Conservation (phyloP, 768 basidiomycete genomes). For the Tylopilus felleus region DNA sequence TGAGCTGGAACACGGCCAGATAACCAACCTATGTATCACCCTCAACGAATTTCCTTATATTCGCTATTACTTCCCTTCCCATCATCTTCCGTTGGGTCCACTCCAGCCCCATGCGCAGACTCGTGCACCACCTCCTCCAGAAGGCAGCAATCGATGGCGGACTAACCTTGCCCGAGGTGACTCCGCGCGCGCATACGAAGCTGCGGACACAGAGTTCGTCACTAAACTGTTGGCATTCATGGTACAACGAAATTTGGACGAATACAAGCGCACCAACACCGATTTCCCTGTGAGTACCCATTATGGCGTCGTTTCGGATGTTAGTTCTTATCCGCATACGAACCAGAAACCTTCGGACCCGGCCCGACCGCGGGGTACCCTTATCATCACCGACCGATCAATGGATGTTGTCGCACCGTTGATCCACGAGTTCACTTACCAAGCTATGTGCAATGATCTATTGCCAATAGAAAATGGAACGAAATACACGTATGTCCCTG, state of each 20-base stretch:
- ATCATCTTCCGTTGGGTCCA: constrained; percentile 81
- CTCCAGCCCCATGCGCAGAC: constrained; percentile 66
- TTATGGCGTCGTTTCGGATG: neutral
- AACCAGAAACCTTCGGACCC: constrained; percentile 52
- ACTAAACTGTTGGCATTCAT: constrained; percentile 81
- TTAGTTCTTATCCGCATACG: neutral
- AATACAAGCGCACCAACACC: constrained; percentile 78
- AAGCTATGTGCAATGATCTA: constrained; percentile 97
- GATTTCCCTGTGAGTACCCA: constrained; percentile 74
- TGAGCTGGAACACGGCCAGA: constrained; percentile 40
- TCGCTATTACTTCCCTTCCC: constrained; percentile 84
- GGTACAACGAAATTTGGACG: constrained; percentile 82
- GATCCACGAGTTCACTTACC: constrained; percentile 97
- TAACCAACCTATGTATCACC: constrained; percentile 85
- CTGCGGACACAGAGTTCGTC: constrained; percentile 70
- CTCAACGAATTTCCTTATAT: constrained; percentile 91
- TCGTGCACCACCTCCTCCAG: constrained; percentile 63
- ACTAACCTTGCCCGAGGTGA: constrained; percentile 76
- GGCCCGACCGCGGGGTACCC: constrained; percentile 67
- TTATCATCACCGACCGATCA: constrained; percentile 93
- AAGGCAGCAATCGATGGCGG: constrained; percentile 68
- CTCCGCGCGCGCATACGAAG: constrained; percentile 64
- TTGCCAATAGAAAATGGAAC: constrained; percentile 83
- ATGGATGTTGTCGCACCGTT: constrained; percentile 92
- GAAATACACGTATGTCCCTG: constrained; percentile 73